Evolutionary conservation across 225 moss, liverwort and hornwort species (phyloP).

Genomic region (Pseudoscleropodium purum): DNA sequence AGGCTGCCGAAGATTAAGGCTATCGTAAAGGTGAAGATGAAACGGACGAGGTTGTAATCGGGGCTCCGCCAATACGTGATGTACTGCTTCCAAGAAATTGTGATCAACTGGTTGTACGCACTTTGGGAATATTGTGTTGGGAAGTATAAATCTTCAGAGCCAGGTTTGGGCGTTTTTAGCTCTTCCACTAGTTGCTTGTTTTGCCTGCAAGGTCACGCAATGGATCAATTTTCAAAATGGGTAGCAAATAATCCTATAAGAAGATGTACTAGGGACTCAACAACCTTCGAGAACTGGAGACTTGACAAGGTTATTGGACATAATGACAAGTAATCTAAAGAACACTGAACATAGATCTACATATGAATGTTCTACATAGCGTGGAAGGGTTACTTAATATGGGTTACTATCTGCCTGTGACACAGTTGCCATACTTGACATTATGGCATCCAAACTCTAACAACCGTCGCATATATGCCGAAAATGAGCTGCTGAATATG

Average conservation of each 20-base stretch:
- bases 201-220: neutral
- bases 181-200: conserved; percentile 32
- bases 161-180: conserved; percentile 26
- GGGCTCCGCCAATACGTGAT: conserved; percentile 55
- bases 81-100: conserved; percentile 43
- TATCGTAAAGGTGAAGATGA: conserved; percentile 11
- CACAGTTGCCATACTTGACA: neutral
- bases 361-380: neutral
- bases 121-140: conserved; percentile 26
- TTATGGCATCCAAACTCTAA: no score
- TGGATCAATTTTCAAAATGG: neutral
- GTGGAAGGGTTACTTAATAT: neutral
- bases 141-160: conserved; percentile 22
- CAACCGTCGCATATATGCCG: neutral
- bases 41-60: conserved; percentile 40
- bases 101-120: conserved; percentile 14
- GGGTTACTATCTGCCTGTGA: neutral
- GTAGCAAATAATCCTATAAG: no score
- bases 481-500: neutral
- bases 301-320: neutral
- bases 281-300: neutral
- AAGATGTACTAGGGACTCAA: neutral
- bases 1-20: conserved; percentile 34
- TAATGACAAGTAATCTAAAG: neutral
- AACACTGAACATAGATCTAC: neutral